These are phyloP conservation scores for Holtermanniella nyarrowii DNA, from an alignment of 768 basidiomycete genomes.

Conservation along the genomic window DNA sequence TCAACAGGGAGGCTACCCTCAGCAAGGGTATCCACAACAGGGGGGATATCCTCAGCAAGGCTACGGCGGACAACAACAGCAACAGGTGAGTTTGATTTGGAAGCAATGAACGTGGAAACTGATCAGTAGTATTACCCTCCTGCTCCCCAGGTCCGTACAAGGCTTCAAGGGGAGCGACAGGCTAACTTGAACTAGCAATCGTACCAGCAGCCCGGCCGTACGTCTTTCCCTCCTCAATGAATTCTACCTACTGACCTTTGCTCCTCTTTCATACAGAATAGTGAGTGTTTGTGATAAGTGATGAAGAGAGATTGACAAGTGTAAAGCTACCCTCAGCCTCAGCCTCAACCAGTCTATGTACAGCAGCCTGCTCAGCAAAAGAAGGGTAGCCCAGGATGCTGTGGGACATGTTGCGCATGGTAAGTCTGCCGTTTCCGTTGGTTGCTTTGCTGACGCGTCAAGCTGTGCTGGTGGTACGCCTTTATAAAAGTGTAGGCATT, in stretches of 20 bases:
- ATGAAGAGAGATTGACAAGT: neutral
- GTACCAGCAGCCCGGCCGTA: constrained; percentile 28
- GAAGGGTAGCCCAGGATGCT: constrained; percentile 46
- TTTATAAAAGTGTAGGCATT: neutral
- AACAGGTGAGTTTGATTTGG: constrained; percentile 5
- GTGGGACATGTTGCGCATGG: constrained; percentile 56
- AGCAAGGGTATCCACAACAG: constrained; percentile 16
- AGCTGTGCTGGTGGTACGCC: constrained; percentile 8
- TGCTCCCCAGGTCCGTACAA: constrained; percentile 19
- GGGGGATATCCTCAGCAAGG: constrained; percentile 15
- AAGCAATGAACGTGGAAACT: constrained; percentile 10
- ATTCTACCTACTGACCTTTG: neutral
- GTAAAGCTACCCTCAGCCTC: constrained; percentile 50
- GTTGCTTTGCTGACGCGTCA: constrained; percentile 1
- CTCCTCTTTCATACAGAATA: constrained; percentile 16
- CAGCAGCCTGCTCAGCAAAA: constrained; percentile 44
- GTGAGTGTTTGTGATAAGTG: constrained; percentile 9
- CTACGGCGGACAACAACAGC: constrained; percentile 3
- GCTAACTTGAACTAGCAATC: constrained; percentile 11
- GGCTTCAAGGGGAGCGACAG: neutral
- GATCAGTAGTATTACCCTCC: constrained; percentile 25
- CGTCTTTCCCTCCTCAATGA: constrained; percentile 3
- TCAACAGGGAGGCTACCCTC: constrained; percentile 1
- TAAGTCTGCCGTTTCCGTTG: constrained; percentile 12
- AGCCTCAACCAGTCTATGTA: constrained; percentile 70